A percentile compares a stretch with the other conserved stretches of the same genome.
These are phyloP conservation scores for Phaeosphaeria sp. DNA, from an alignment of 2,329 filamentous ascomycete genomes.

Conservation along the genomic window DNA sequence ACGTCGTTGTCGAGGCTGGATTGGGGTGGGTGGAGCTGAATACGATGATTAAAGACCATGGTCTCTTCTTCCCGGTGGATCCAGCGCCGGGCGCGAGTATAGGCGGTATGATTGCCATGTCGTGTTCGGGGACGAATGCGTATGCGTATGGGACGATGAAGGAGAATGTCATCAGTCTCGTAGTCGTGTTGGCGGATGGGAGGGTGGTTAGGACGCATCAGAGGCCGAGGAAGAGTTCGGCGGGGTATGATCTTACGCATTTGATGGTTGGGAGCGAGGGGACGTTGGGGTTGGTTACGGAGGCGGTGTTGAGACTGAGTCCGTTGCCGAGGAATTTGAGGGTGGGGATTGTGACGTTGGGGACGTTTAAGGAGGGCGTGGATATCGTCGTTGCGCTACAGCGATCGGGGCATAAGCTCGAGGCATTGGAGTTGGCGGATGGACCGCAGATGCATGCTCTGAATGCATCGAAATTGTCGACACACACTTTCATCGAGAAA, in stretches of 20 bases:
- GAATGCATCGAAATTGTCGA: slow-evolving; percentile 65
- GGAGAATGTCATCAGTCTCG: slow-evolving; percentile 86
- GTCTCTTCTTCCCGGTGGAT: slow-evolving; percentile 89
- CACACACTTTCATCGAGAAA: slow-evolving; percentile 67
- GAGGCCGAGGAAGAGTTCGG: slow-evolving; percentile 84
- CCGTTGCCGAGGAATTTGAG: slow-evolving; percentile 77
- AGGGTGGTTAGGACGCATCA: slow-evolving; percentile 87
- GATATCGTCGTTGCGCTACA: slow-evolving; percentile 80
- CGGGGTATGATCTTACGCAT: slow-evolving; percentile 88
- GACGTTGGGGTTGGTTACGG: slow-evolving; percentile 87
- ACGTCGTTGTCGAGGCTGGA: slow-evolving; percentile 66
- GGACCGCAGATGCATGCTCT: slow-evolving; percentile 80
- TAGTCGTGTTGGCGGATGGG: slow-evolving; percentile 86
- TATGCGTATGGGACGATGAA: slow-evolving; percentile 94
- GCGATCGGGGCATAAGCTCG: slow-evolving; percentile 78
- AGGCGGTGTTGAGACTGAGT: slow-evolving; percentile 84
- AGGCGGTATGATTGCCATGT: slow-evolving; percentile 76
- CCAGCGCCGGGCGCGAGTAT: slow-evolving; percentile 92
- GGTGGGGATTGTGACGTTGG: slow-evolving; percentile 75
- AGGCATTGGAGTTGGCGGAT: slow-evolving; percentile 87
- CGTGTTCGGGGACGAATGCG: slow-evolving; percentile 82
- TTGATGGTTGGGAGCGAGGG: slow-evolving; percentile 91
- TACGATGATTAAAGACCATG: slow-evolving; percentile 67
- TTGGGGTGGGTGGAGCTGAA: slow-evolving; percentile 86
- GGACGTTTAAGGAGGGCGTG: slow-evolving; percentile 71